Conservation (phyloP, 2,329 filamentous ascomycete genomes). For the Albifimbria verrucaria region DNA sequence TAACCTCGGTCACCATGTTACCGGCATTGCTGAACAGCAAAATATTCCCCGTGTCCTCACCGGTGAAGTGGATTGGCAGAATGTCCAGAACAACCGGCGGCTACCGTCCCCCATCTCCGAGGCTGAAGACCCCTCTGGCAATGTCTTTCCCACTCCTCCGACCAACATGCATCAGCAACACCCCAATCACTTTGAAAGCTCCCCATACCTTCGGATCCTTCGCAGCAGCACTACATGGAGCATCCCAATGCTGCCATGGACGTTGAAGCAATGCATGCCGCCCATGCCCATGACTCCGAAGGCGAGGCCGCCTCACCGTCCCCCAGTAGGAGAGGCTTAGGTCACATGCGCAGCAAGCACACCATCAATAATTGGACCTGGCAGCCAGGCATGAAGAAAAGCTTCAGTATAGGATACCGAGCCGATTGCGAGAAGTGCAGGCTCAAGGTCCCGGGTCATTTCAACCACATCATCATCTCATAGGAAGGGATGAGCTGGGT, state of each 20-base stretch:
- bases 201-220: slow-evolving; percentile 11
- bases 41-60: slow-evolving; percentile 48
- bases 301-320: slow-evolving; percentile 40
- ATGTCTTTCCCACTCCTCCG: slow-evolving; percentile 21
- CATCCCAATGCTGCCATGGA: slow-evolving; percentile 37
- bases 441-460: slow-evolving; percentile 72
- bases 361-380: slow-evolving; percentile 59
- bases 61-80: slow-evolving; percentile 45
- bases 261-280: slow-evolving; percentile 22
- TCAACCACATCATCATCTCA: slow-evolving; percentile 73
- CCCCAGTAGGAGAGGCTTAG: slow-evolving; percentile 46
- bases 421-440: slow-evolving; percentile 77
- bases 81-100: slow-evolving; percentile 50
- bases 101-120: slow-evolving; percentile 61
- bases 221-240: slow-evolving; percentile 33
- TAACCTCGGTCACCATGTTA: slow-evolving; percentile 37
- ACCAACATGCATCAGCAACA: slow-evolving; percentile 28
- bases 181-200: slow-evolving; percentile 27
- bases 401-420: slow-evolving; percentile 75
- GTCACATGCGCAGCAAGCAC: slow-evolving; percentile 56
- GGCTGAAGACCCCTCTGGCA: slow-evolving; percentile 44
- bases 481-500: slow-evolving; percentile 35
- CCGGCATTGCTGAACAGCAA: slow-evolving; percentile 36
- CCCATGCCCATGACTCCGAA: slow-evolving; percentile 22
- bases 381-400: slow-evolving; percentile 63